These are phyloP conservation scores for Debaryomyces subglobosus DNA, from an alignment of 1,139 yeast species.

Conservation along the genomic window DNA sequence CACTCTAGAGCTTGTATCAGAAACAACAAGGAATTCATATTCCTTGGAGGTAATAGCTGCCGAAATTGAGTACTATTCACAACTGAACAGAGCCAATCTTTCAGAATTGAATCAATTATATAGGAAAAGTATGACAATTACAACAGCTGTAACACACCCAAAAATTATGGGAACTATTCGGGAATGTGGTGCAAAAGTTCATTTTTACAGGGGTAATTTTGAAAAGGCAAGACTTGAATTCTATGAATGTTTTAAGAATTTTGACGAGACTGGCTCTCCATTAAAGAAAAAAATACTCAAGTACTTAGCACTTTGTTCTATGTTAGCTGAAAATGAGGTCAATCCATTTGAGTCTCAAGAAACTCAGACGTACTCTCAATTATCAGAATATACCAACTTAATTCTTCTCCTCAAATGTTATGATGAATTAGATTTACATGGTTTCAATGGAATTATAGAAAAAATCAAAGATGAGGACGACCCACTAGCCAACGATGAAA, in stretches of 20 bases:
- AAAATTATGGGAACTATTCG: slow-evolving; percentile 68
- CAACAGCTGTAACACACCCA: slow-evolving; percentile 76
- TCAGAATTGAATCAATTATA: slow-evolving; percentile 51
- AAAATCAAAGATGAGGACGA: slow-evolving; percentile 22
- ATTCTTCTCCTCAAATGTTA: slow-evolving; percentile 34
- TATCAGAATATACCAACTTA: slow-evolving; percentile 37
- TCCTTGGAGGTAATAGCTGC: slow-evolving; percentile 66
- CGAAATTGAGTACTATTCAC: slow-evolving; percentile 57
- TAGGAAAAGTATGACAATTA: slow-evolving; percentile 48
- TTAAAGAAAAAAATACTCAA: slow-evolving; percentile 59
- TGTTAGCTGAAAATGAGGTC: slow-evolving; percentile 64
- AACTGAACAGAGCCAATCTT: slow-evolving; percentile 30
- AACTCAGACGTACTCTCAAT: slow-evolving; percentile 49
- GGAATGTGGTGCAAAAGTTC: slow-evolving; percentile 76
- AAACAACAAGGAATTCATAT: slow-evolving; percentile 47
- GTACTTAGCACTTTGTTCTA: slow-evolving; percentile 64
- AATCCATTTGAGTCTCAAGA: slow-evolving; percentile 70
- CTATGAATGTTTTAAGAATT: slow-evolving; percentile 73
- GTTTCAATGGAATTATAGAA: slow-evolving; percentile 20
- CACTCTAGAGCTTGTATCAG: slow-evolving; percentile 42
- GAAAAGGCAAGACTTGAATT: slow-evolving; percentile 65
- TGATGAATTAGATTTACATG: slow-evolving; percentile 31
- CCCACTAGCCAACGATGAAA: slow-evolving; percentile 32
- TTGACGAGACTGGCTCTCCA: slow-evolving; percentile 76
- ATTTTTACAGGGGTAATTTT: slow-evolving; percentile 62